These are phyloP conservation scores for Lagenaria siceraria DNA, from an alignment of 306 rosid genomes.

Conservation along the genomic window DNA sequence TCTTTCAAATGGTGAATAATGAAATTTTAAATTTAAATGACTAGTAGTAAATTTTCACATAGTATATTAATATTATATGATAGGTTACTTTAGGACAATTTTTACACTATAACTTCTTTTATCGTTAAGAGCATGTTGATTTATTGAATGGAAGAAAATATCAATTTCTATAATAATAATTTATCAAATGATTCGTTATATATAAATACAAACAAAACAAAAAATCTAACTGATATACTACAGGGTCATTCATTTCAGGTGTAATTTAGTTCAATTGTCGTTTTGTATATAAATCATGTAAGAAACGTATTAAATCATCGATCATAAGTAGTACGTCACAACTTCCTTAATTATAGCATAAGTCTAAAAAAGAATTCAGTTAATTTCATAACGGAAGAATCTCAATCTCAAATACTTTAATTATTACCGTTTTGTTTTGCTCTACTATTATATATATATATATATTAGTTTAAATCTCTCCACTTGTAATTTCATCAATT, in stretches of 20 bases:
- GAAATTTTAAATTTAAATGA: no score
- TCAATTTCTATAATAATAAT: not conserved
- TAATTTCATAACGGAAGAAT: not conserved
- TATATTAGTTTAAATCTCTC: no score
- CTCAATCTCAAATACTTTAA: not conserved
- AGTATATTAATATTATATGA: not conserved
- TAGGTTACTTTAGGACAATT: not conserved
- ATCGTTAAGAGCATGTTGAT: not conserved
- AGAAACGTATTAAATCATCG: not conserved
- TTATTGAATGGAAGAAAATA: not conserved
- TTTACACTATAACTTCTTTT: not conserved
- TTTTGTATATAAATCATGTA: not conserved
- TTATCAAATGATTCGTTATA: not conserved
- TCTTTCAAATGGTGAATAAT: not conserved
- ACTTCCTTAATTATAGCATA: not conserved
- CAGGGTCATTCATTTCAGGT: not conserved
- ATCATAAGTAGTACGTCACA: not conserved
- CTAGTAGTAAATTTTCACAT: not conserved
- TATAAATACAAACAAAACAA: not conserved
- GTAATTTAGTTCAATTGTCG: not conserved
- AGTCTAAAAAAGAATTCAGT: not conserved
- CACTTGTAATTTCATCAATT: no score
- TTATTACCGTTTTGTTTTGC: not conserved
- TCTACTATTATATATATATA: no score
- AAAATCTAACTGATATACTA: not conserved